Conservation (phyloP, 441 rosid species). For the Pelargonium myrrhifolium region DNA sequence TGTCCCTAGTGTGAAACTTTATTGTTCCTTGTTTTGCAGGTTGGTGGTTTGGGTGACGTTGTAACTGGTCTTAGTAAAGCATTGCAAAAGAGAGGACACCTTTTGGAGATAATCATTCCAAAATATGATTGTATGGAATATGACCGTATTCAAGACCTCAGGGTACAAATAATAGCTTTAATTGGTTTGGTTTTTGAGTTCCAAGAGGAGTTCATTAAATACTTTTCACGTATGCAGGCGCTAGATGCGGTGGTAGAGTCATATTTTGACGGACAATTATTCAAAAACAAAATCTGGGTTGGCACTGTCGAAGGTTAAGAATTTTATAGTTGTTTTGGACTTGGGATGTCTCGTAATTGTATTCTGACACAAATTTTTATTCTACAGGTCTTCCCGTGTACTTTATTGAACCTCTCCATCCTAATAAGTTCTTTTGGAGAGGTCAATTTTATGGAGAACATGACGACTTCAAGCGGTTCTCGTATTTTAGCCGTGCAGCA, state of each 20-base stretch:
- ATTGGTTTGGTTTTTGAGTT: background rate
- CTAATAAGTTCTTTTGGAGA: constrained; percentile 89
- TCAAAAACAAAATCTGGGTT: constrained; percentile 83
- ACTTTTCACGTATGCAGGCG: constrained; percentile 41
- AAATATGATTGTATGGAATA: constrained; percentile 94
- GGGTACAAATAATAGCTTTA: constrained; percentile 37
- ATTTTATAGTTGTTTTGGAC: constrained; percentile 8
- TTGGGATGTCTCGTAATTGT: constrained; percentile 15
- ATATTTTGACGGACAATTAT: constrained; percentile 75
- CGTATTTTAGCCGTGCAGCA: constrained; percentile 93
- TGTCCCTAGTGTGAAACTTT: background rate
- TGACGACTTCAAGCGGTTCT: constrained; percentile 92
- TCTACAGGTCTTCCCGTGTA: constrained; percentile 87
- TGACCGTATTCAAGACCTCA: constrained; percentile 58
- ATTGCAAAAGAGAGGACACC: constrained; percentile 85
- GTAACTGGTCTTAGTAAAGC: constrained; percentile 91
- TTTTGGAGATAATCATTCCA: constrained; percentile 86
- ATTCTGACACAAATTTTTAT: constrained; percentile 29
- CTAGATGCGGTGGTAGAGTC: constrained; percentile 73
- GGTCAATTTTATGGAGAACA: constrained; percentile 85
- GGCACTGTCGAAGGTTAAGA: constrained; percentile 77
- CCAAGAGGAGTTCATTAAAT: constrained; percentile 2
- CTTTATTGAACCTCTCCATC: constrained; percentile 95
- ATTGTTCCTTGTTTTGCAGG: constrained; percentile 34
- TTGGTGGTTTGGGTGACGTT: constrained; percentile 97